phyloP scores from a whole-genome alignment of 2,329 filamentous ascomycete genomes.

The Fusarium torulosum region DNA sequence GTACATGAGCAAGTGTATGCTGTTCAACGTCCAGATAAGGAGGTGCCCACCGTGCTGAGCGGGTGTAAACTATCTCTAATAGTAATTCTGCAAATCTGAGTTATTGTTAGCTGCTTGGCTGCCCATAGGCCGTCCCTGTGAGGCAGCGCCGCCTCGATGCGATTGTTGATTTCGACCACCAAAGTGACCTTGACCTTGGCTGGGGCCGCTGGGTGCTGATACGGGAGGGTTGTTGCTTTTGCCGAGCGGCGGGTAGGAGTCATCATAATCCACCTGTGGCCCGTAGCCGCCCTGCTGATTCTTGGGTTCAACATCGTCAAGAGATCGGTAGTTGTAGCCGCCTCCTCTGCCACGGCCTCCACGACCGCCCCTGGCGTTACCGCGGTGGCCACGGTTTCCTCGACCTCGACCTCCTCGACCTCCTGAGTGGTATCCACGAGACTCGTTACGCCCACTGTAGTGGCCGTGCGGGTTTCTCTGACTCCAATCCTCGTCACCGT shows the following conservation, averaged over 20 bases:
- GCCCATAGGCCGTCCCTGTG: constrained; percentile 46
- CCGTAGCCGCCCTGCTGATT: constrained; percentile 60
- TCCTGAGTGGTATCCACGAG: constrained; percentile 59
- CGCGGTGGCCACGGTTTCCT: constrained; percentile 54
- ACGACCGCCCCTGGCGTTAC: constrained; percentile 56
- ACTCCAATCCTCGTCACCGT: constrained; percentile 60
- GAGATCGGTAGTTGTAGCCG: constrained; percentile 71
- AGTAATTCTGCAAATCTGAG: constrained; percentile 48
- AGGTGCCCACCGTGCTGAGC: background rate
- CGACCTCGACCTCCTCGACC: constrained; percentile 58
- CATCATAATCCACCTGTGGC: constrained; percentile 62
- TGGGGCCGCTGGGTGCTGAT: constrained; percentile 43
- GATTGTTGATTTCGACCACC: constrained; percentile 40
- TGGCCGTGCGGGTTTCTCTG: constrained; percentile 52
- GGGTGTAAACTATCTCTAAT: constrained; percentile 40
- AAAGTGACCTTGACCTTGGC: constrained; percentile 31
- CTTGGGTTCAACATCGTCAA: constrained; percentile 72
- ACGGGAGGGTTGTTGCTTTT: constrained; percentile 38
- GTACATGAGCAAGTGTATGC: constrained; percentile 14
- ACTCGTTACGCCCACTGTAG: constrained; percentile 56
- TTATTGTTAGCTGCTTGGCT: constrained; percentile 38
- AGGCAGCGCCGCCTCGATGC: constrained; percentile 37
- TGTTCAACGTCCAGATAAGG: constrained; percentile 20
- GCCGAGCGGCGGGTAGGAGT: constrained; percentile 51
- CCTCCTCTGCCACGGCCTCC: constrained; percentile 62